Conservation (phyloP, 768 basidiomycete genomes). For the Xerocomus potaroensis region DNA sequence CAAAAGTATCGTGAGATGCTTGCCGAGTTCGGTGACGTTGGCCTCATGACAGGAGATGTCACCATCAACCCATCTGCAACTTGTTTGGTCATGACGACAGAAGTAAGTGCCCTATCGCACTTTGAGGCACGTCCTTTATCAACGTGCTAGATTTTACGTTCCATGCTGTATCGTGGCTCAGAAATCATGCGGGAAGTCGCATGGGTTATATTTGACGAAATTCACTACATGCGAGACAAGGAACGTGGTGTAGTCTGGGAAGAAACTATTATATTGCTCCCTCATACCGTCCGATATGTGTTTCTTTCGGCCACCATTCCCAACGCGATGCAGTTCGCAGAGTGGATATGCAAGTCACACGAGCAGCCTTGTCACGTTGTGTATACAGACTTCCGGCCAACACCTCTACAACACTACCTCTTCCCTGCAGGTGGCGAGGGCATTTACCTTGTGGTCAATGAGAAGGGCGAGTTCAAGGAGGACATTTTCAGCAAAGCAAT, state of each 20-base stretch:
- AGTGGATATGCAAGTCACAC: slow-evolving; percentile 97
- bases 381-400: slow-evolving; percentile 98
- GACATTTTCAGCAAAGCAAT: slow-evolving; percentile 98
- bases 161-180: slow-evolving; percentile 97
- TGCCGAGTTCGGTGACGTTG: slow-evolving; percentile 96
- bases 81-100: slow-evolving; percentile 99
- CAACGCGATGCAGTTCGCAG: slow-evolving; percentile 98
- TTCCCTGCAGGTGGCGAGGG: slow-evolving; percentile 97
- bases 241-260: slow-evolving; percentile 99
- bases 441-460: slow-evolving; percentile 97
- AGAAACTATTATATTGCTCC: slow-evolving; percentile 95
- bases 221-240: slow-evolving; percentile 99
- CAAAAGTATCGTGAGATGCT: slow-evolving; percentile 99
- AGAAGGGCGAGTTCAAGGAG: slow-evolving; percentile 94
- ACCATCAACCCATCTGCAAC: slow-evolving; percentile 97
- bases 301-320: slow-evolving; percentile 99
- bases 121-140: background rate
- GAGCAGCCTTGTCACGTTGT: slow-evolving; percentile 99
- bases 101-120: slow-evolving; percentile 45
- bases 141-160: slow-evolving; percentile 78
- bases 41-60: slow-evolving; percentile 98
- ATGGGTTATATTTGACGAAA: slow-evolving; percentile 99
- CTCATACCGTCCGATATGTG: slow-evolving; percentile 94
- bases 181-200: slow-evolving; percentile 99
- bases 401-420: slow-evolving; percentile 95